phyloP scores from a whole-genome alignment of 768 basidiomycete species.

The Naganishia randhawae region DNA sequence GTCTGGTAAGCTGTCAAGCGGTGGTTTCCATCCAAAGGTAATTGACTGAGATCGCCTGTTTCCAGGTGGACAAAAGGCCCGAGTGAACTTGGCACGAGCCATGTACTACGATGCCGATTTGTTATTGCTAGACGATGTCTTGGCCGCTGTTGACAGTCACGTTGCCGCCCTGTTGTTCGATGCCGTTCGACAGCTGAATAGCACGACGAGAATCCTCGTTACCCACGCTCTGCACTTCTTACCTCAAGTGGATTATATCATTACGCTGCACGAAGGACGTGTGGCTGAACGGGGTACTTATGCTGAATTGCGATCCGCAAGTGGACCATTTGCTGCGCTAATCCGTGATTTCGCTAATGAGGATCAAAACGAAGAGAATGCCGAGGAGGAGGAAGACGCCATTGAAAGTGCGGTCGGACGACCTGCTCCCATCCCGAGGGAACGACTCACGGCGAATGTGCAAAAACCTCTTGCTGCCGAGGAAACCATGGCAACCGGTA shows the following conservation, averaged over 20 bases:
- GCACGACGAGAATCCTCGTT: constrained; percentile 79
- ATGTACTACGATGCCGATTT: constrained; percentile 83
- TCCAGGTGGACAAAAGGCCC: constrained; percentile 34
- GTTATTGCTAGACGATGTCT: constrained; percentile 74
- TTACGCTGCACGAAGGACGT: constrained; percentile 68
- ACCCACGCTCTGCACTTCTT: constrained; percentile 90
- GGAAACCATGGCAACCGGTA: constrained; percentile 77
- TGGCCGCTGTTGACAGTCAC: constrained; percentile 67
- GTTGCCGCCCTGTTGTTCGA: constrained; percentile 84
- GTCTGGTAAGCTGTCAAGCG: constrained; percentile 53
- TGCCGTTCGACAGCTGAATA: constrained; percentile 63
- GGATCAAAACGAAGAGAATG: constrained; percentile 55
- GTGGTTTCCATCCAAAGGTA: too few species aligned
- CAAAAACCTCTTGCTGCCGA: constrained; percentile 65
- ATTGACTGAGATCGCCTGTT: constrained; percentile 58
- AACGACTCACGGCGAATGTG: constrained; percentile 51
- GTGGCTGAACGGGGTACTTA: constrained; percentile 80
- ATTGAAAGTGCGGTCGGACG: constrained; percentile 42
- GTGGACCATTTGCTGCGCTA: constrained; percentile 69
- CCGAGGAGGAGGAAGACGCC: constrained; percentile 52
- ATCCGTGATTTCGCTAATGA: constrained; percentile 73
- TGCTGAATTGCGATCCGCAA: constrained; percentile 61
- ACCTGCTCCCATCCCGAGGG: constrained; percentile 50
- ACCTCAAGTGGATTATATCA: constrained; percentile 79
- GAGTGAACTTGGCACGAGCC: constrained; percentile 78